Evolutionary conservation across 192 early-diverging fungal genomes (phyloP).

Genomic region (Dimargaris xerosporica): DNA sequence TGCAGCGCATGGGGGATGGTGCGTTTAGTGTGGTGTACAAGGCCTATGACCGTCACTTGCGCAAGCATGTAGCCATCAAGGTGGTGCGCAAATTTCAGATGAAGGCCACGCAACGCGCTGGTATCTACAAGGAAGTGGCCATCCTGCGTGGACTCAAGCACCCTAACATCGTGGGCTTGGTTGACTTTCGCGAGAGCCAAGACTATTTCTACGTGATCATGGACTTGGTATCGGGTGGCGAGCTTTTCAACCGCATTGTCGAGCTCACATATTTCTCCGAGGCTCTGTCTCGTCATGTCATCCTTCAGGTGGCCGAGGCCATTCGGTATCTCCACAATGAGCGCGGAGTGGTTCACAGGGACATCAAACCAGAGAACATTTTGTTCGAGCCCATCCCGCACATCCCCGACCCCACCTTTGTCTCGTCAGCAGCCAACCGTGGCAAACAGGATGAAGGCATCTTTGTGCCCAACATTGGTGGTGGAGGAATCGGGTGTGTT

Average conservation of each 20-base stretch:
- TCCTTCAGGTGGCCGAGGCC: constrained; percentile 71
- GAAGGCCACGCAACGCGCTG: constrained; percentile 50
- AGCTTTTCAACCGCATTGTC: constrained; percentile 78
- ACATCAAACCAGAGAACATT: constrained; percentile 91
- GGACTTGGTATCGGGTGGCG: constrained; percentile 76
- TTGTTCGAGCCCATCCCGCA: constrained; percentile 57
- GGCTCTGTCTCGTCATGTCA: constrained; percentile 59
- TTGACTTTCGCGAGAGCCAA: constrained; percentile 61
- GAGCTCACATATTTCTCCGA: constrained; percentile 71
- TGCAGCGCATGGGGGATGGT: constrained; percentile 20
- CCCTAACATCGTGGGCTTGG: constrained; percentile 55
- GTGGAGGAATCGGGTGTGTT: constrained; percentile 67
- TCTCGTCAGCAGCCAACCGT: constrained; percentile 11
- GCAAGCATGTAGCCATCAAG: constrained; percentile 69
- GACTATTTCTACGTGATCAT: constrained; percentile 63
- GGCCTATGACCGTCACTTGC: constrained; percentile 4
- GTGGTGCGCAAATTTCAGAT: constrained; percentile 60
- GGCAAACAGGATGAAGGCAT: constrained; percentile 59
- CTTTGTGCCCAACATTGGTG: constrained; percentile 56
- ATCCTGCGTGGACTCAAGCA: constrained; percentile 72
- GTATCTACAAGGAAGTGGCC: constrained; percentile 74
- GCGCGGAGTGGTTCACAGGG: constrained; percentile 69
- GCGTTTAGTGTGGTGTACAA: constrained; percentile 13
- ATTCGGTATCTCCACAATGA: constrained; percentile 74
- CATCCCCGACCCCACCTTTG: constrained; percentile 23